Conservation (phyloP, 2,329 filamentous ascomycete species). For the Raffaelea albimanens region DNA sequence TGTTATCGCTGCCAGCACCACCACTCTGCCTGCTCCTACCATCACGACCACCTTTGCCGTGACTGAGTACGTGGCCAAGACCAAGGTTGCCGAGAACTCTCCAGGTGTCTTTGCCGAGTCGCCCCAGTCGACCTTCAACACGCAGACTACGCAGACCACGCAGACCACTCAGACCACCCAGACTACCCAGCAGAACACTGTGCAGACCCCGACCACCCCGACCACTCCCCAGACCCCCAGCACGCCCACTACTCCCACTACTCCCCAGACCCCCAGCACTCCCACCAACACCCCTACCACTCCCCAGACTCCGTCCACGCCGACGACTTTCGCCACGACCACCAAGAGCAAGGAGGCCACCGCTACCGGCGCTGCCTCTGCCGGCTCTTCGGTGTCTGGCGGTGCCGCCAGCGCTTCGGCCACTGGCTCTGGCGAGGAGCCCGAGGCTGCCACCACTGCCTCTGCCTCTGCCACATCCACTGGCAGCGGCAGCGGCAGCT, state of each 20-base stretch:
- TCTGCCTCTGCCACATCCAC: neutral
- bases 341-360: neutral
- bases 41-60: neutral
- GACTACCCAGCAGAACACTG: neutral
- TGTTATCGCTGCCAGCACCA: neutral
- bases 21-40: neutral
- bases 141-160: neutral
- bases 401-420: neutral
- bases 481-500: neutral
- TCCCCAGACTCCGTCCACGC: neutral
- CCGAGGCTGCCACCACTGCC: no score
- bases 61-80: neutral
- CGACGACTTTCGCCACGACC: neutral
- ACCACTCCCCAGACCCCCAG: neutral
- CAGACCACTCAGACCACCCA: neutral
- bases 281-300: no score
- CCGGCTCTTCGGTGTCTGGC: neutral
- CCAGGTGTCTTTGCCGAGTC: constrained; percentile 8
- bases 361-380: neutral
- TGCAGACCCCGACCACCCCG: neutral
- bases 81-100: neutral
- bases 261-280: neutral
- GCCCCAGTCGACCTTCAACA: neutral
- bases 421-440: neutral
- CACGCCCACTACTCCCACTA: neutral